Percentiles rank a stretch among this genome's conserved stretches.
These are phyloP conservation scores for Moesziomyces globuligerus DNA, from an alignment of 1,284 basidiomycete species.

Conservation along the genomic window DNA sequence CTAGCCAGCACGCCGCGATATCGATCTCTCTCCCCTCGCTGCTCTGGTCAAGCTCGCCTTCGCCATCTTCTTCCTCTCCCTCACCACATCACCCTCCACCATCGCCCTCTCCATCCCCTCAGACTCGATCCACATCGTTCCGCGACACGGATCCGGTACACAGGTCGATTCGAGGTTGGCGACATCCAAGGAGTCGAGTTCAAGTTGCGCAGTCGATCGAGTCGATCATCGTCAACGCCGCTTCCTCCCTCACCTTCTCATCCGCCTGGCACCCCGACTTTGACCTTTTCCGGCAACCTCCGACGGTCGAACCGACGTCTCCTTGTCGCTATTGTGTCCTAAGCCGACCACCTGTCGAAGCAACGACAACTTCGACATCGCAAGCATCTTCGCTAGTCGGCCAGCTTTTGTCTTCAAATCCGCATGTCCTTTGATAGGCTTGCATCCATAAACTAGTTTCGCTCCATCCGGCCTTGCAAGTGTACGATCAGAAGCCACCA, in stretches of 20 bases:
- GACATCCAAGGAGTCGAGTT: background rate
- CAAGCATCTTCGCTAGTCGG: background rate
- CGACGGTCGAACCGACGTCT: background rate
- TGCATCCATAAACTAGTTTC: background rate
- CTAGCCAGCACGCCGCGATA: background rate
- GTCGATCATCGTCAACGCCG: background rate
- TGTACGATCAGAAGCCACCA: background rate
- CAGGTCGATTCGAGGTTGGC: background rate
- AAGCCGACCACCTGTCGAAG: too few species aligned
- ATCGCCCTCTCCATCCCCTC: background rate
- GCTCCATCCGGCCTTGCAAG: background rate
- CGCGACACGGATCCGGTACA: background rate
- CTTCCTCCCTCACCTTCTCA: background rate
- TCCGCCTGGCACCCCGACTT: background rate
- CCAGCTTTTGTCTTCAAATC: background rate
- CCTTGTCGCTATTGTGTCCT: background rate
- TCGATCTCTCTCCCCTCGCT: background rate
- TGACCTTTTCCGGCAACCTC: too few species aligned
- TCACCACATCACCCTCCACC: background rate
- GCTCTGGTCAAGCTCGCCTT: background rate
- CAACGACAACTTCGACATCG: too few species aligned
- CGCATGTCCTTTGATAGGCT: conserved; percentile 27
- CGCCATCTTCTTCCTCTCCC: background rate
- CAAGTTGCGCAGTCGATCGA: too few species aligned
- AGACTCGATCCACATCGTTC: background rate